A percentile compares a stretch with the other conserved stretches of the same genome.
phyloP scores from a whole-genome alignment of 345 rosid species.

The Euphorbia pulcherrima region DNA sequence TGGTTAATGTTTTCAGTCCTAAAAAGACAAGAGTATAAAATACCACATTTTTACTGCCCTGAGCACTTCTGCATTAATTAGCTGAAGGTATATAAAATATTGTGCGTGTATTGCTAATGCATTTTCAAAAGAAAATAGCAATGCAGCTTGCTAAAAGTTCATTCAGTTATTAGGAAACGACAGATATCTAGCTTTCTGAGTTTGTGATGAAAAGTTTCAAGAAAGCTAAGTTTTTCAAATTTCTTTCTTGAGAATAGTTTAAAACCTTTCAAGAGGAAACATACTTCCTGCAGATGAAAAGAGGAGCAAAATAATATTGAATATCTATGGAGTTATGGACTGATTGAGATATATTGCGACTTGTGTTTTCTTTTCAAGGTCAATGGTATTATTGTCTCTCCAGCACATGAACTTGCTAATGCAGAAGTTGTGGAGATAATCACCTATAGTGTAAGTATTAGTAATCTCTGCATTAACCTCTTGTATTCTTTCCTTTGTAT shows the following conservation, averaged over 20 bases:
- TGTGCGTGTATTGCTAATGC: background rate
- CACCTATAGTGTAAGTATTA: constrained; percentile 73
- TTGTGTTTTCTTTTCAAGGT: constrained; percentile 56
- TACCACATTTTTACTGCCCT: background rate
- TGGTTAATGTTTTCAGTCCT: background rate
- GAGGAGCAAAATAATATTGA: too few relatives aligned
- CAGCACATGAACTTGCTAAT: constrained; percentile 74
- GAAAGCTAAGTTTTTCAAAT: too few relatives aligned
- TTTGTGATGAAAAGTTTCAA: background rate
- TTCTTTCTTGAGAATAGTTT: background rate
- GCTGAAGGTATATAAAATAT: background rate
- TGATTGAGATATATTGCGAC: constrained; percentile 8
- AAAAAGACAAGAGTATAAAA: too few relatives aligned
- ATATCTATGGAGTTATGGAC: background rate
- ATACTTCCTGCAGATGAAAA: background rate
- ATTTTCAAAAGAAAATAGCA: background rate
- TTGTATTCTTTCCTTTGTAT: background rate
- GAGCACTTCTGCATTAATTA: background rate
- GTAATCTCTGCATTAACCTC: background rate
- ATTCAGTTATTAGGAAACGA: background rate
- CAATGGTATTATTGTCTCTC: constrained; percentile 91
- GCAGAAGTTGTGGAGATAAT: constrained; percentile 99
- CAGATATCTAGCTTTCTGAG: background rate
- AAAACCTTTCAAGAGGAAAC: background rate
- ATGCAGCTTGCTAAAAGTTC: background rate